Percentiles rank a stretch among this genome's conserved stretches.
phyloP scores from a whole-genome alignment of 495 filamentous ascomycete genomes.

The Xanthoparmelia taractica region DNA sequence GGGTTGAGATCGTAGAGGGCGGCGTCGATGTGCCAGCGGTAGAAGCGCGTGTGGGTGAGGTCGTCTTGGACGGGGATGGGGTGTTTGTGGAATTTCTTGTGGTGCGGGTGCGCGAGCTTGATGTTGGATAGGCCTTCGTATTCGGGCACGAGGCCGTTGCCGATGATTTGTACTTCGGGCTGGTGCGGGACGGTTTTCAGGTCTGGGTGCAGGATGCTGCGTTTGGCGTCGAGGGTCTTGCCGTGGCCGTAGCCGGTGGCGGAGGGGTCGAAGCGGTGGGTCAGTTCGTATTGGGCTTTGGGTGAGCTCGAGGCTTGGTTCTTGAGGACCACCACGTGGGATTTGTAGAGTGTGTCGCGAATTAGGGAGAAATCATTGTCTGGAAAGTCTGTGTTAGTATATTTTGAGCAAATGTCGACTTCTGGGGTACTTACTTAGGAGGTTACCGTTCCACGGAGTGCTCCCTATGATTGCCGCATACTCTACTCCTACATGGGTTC shows the following conservation, averaged over 20 bases:
- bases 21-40: slow-evolving; percentile 73
- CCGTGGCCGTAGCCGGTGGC: slow-evolving; percentile 63
- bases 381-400: slow-evolving; percentile 25
- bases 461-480: slow-evolving; percentile 32
- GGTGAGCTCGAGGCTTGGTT: slow-evolving; percentile 53
- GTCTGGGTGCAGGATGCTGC: slow-evolving; percentile 66
- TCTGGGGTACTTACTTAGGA: slow-evolving; percentile 38
- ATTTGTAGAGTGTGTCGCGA: slow-evolving; percentile 50
- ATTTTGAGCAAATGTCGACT: background rate
- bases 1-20: slow-evolving; percentile 65
- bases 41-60: slow-evolving; percentile 61
- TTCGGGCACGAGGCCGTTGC: slow-evolving; percentile 55
- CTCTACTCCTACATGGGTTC: slow-evolving; percentile 15
- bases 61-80: slow-evolving; percentile 56
- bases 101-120: slow-evolving; percentile 62
- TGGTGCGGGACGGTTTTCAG: slow-evolving; percentile 72
- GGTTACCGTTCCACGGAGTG: slow-evolving; percentile 51
- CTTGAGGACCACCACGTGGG: slow-evolving; percentile 63
- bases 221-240: slow-evolving; percentile 58
- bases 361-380: slow-evolving; percentile 54
- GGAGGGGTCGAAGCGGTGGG: slow-evolving; percentile 58
- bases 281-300: slow-evolving; percentile 62
- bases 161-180: slow-evolving; percentile 71
- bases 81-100: slow-evolving; percentile 63
- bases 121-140: slow-evolving; percentile 64